Evolutionary conservation across 2,329 filamentous ascomycete species (phyloP), one percentile per base, ranked within the genome.

Genomic region (Colletotrichum spinosum): DNA sequence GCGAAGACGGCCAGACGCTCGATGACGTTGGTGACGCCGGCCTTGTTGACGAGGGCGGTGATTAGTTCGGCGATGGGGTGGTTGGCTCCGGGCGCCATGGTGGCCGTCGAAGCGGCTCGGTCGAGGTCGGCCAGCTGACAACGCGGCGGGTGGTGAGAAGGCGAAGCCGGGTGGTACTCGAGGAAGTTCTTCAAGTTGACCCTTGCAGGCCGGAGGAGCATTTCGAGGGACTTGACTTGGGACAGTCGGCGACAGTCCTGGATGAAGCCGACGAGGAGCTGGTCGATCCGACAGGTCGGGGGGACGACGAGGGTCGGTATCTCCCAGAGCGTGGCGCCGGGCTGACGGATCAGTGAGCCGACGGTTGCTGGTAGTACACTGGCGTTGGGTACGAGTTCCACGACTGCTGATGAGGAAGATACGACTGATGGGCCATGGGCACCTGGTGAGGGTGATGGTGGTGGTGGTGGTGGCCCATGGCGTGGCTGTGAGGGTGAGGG

Each of bases 141-240:
- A 15, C 67, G 60, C 38, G 67, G 65, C 33, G 59, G 63, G 34
- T 56, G 17, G 33, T 46, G 42, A 12, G 63, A 50, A 13, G 48
- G 63, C 15, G 63, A 66, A 34, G 65, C 60, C 41, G 70, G 69
- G 69, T 72, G 74, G 37, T 73, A 72, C 49, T 74, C 72, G 38
- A 78, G 65, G 39, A 80, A 69, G 3, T 72, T 73, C 59, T 75
- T 74, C 48, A 79, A 60, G 51, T 78, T 75, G 37, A 75, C 74
- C 52, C 69, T 71, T n/a, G 68, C 55, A 38, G 78, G 74, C 4
- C 77, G 76, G 25, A 75, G 71, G 6, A 79, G 71, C 39, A 73
- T 68, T 50, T 70, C 71, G 15, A 70, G 71, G 39, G 70, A 69
- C 65, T 68, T 70, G 54, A 70, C 63, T 44, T 70, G 68, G n/a